phyloP scores from a whole-genome alignment of 2,329 filamentous ascomycete species.

The Sporothrix sp. region DNA sequence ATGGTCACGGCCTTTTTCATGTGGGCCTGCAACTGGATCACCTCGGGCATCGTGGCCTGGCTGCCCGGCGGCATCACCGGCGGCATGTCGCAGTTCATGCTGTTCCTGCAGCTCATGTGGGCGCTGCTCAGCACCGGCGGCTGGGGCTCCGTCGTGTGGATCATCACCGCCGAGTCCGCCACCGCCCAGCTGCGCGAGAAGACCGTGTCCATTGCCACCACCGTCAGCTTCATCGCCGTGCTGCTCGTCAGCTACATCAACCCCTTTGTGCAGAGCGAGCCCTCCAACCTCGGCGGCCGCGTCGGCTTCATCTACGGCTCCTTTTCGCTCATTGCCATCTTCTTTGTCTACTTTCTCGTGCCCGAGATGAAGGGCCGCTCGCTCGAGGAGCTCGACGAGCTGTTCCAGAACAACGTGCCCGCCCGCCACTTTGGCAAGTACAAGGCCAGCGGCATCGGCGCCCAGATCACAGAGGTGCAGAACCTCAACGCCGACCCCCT shows the following conservation, averaged over 20 bases:
- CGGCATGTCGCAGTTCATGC: neutral
- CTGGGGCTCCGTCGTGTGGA: conserved; percentile 1
- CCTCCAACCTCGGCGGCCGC: conserved; percentile 14
- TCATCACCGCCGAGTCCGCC: neutral
- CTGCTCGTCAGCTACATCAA: conserved; percentile 17
- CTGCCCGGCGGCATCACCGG: neutral
- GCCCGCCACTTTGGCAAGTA: conserved; percentile 4
- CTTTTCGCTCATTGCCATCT: conserved; percentile 11
- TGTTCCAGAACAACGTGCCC: conserved; percentile 17
- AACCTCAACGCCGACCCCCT: neutral
- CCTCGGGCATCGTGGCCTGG: neutral
- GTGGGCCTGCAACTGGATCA: neutral
- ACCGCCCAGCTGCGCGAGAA: neutral
- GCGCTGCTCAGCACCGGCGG: neutral
- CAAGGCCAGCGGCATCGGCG: neutral
- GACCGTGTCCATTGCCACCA: neutral
- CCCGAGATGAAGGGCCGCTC: no score
- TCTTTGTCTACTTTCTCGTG: neutral
- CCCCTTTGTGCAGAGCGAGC: conserved; percentile 16
- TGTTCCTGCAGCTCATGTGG: neutral
- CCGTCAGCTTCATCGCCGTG: neutral
- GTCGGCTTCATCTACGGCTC: conserved; percentile 21
- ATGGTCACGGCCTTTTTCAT: neutral
- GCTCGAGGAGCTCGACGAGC: conserved; percentile 20
- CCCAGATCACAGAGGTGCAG: neutral